These are phyloP conservation scores for Boletus subparvulus DNA, from an alignment of 768 basidiomycete species.

Conservation along the genomic window DNA sequence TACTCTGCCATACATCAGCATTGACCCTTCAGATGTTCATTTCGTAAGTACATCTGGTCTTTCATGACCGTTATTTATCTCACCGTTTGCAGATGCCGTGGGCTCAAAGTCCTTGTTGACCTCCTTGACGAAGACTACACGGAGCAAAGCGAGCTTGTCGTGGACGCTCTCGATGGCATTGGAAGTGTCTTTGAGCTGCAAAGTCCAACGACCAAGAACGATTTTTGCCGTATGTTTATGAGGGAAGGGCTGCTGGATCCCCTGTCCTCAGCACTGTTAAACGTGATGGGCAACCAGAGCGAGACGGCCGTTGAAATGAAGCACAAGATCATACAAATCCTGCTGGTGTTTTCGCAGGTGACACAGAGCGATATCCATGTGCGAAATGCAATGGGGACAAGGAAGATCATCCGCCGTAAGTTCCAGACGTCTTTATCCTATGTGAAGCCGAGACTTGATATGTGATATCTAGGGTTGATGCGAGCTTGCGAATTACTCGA, in stretches of 20 bases:
- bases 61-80: background rate
- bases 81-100: constrained; percentile 69
- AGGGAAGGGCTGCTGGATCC: constrained; percentile 94
- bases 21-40: constrained; percentile 99
- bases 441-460: background rate
- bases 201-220: constrained; percentile 95
- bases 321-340: constrained; percentile 84
- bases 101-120: constrained; percentile 91
- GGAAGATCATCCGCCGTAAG: constrained; percentile 88
- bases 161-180: constrained; percentile 92
- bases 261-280: constrained; percentile 82
- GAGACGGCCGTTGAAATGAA: constrained; percentile 71
- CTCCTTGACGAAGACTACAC: constrained; percentile 95
- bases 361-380: constrained; percentile 96
- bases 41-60: constrained; percentile 59
- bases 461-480: constrained; percentile 61
- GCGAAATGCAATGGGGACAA: constrained; percentile 84
- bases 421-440: constrained; percentile 8
- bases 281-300: constrained; percentile 77
- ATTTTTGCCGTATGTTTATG: constrained; percentile 98
- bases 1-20: constrained; percentile 90
- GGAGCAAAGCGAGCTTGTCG: constrained; percentile 86
- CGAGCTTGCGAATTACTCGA: constrained; percentile 86
- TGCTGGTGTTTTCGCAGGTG: constrained; percentile 91
- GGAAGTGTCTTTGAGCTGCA: constrained; percentile 94